Evolutionary conservation across 140 eudicot genomes (phyloP).

Genomic region (Ambrosia hybrid): DNA sequence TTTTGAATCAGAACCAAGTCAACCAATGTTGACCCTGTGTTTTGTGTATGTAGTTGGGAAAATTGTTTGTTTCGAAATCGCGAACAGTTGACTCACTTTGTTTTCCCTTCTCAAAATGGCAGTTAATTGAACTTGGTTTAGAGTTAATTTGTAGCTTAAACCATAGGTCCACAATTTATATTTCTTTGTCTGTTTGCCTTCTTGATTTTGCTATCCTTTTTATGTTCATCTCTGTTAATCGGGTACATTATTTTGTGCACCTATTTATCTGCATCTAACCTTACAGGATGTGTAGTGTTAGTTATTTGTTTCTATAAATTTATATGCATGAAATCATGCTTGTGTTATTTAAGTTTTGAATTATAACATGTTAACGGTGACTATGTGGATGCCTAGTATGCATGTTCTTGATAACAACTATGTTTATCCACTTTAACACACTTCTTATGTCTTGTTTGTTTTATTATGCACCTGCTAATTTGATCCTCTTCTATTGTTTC

Average conservation of each 20-base stretch:
- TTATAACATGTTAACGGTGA: neutral
- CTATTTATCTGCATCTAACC: neutral
- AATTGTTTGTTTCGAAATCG: neutral
- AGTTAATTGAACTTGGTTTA: neutral
- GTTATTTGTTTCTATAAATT: neutral
- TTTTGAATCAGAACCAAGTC: neutral
- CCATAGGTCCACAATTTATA: neutral
- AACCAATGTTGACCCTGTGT: neutral
- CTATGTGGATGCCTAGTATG: neutral
- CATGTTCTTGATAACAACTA: no score
- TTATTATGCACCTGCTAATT: conserved; percentile 13
- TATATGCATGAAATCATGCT: neutral
- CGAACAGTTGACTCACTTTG: neutral
- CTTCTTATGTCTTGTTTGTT: neutral
- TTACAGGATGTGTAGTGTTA: neutral
- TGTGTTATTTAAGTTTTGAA: neutral
- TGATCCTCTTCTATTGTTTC: neutral
- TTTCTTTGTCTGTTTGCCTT: neutral
- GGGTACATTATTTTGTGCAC: neutral
- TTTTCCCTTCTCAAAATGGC: neutral
- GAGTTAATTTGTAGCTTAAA: neutral
- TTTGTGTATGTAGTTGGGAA: neutral
- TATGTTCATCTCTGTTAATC: neutral
- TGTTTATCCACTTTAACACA: no score
- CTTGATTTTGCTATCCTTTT: neutral